Evolutionary conservation across 2,329 filamentous ascomycete species (phyloP), one percentile per base, ranked within the genome.

Genomic region (Celoporthe dispersa): DNA sequence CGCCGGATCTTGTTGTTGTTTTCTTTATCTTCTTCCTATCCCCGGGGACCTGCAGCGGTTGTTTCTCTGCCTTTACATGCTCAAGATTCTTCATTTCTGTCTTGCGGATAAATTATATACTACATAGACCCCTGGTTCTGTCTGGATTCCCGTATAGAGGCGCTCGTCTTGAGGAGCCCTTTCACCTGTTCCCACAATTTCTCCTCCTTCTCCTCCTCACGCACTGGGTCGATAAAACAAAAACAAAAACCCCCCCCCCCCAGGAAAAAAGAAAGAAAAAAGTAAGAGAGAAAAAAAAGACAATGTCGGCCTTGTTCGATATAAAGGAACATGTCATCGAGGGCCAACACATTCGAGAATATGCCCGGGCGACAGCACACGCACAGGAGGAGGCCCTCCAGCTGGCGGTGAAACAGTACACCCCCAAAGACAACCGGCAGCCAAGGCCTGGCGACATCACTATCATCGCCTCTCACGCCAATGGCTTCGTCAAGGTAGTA

Each of bases 371-470:
- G 16, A 94, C 92, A 2, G 86, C 90, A 2, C 84, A 87, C 68
- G 87, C 87, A 16, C 92, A 97, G 75, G 91, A 97, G 73, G 92
- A 95, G 71, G 84, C 88, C 7, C 84, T 98, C 3, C 81, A 89
- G 67, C 81, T 98, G 6, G 88, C 90, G 11, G 87, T 98, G 67
- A 98, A 97, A 83, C 93, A 98, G 78, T 98, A 98, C 78, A 92
- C 88, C 0, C 94, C 94, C 1, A 83, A 88, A 68, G 87, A 91
- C 76, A 94, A 94, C 75, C 85, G 84, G 0, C 80, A 83, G 33
- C 91, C 93, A 0, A 84, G 88, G 72, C 87, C 89, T 1, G 92
- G 93, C 44, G 93, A 96, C 79, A 83, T 98, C 11, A 98, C 94
- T 28, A 90, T 98, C 70, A 89, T 98, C 68, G 94, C 88, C 14